phyloP scores from a whole-genome alignment of 768 basidiomycete species.

The Mycena filopes region DNA sequence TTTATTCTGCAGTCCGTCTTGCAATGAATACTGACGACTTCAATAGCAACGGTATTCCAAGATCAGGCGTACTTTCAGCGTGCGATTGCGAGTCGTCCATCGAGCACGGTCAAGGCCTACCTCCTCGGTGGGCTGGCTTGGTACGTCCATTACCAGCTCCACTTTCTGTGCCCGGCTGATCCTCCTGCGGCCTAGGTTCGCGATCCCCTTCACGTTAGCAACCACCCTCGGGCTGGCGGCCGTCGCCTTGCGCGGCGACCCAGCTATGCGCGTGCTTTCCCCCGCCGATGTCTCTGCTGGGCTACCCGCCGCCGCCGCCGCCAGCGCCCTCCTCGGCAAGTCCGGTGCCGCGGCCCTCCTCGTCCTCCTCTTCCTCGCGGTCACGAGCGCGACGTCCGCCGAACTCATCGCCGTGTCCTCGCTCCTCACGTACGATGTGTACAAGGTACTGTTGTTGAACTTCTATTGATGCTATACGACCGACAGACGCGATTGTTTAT shows the following conservation, averaged over 20 bases:
- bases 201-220: slow-evolving; percentile 88
- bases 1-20: background rate
- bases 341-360: slow-evolving; percentile 84
- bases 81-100: slow-evolving; percentile 88
- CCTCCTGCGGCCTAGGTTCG: slow-evolving; percentile 65
- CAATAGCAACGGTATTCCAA: slow-evolving; percentile 57
- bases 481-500: background rate
- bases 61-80: slow-evolving; percentile 91
- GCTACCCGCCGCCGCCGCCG: slow-evolving; percentile 85
- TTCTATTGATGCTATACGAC: background rate
- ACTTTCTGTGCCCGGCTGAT: background rate
- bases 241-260: slow-evolving; percentile 76
- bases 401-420: slow-evolving; percentile 93
- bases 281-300: slow-evolving; percentile 86
- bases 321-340: slow-evolving; percentile 82
- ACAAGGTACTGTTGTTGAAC: slow-evolving; percentile 62
- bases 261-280: slow-evolving; percentile 60
- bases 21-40: background rate
- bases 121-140: slow-evolving; percentile 90
- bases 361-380: slow-evolving; percentile 86
- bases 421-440: slow-evolving; percentile 86
- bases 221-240: slow-evolving; percentile 90
- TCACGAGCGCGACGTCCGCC: slow-evolving; percentile 86
- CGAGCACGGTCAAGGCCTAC: slow-evolving; percentile 91
- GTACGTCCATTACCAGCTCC: slow-evolving; percentile 48